phyloP scores from a whole-genome alignment of 2,329 filamentous ascomycete genomes.

The Rosellinia necatrix region DNA sequence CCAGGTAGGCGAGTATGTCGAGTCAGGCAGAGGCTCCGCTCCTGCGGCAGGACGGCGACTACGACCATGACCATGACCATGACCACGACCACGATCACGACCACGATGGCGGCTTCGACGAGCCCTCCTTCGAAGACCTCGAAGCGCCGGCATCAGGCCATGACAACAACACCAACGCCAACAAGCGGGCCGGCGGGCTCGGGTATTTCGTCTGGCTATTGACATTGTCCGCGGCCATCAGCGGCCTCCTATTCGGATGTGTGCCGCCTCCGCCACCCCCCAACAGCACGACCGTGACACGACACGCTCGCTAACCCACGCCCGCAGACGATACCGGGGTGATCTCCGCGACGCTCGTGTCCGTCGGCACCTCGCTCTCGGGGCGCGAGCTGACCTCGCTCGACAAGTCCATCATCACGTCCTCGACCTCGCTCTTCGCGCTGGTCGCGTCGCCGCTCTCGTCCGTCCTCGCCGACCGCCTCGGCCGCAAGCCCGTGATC shows the following conservation, averaged over 20 bases:
- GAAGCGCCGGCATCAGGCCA: conserved; percentile 2
- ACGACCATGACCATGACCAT: conserved; percentile 19
- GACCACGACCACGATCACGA: conserved; percentile 14
- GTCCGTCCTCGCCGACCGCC: conserved; percentile 64
- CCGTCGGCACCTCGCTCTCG: conserved; percentile 64
- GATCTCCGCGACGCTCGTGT: conserved; percentile 70
- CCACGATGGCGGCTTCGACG: conserved; percentile 14
- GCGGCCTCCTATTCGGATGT: conserved; percentile 72
- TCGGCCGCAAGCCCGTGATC: conserved; percentile 67
- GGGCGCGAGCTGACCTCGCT: conserved; percentile 60
- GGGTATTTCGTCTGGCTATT: conserved; percentile 64
- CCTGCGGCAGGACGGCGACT: conserved; percentile 21
- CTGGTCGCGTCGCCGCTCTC: conserved; percentile 67
- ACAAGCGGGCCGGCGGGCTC: conserved; percentile 18
- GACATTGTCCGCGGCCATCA: conserved; percentile 68
- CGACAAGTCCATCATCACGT: conserved; percentile 73
- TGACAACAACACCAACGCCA: not conserved
- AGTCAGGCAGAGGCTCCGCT: conserved; percentile 23
- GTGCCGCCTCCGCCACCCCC: conserved; percentile 37
- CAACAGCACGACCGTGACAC: not conserved
- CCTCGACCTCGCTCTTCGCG: conserved; percentile 69
- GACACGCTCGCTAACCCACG: conserved; percentile 6
- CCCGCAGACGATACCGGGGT: conserved; percentile 67
- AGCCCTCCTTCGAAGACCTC: conserved; percentile 6
- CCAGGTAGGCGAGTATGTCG: conserved; percentile 9